These are phyloP conservation scores for Solanum chmielewskii DNA, from an alignment of 257 asterid genomes.

Conservation along the genomic window DNA sequence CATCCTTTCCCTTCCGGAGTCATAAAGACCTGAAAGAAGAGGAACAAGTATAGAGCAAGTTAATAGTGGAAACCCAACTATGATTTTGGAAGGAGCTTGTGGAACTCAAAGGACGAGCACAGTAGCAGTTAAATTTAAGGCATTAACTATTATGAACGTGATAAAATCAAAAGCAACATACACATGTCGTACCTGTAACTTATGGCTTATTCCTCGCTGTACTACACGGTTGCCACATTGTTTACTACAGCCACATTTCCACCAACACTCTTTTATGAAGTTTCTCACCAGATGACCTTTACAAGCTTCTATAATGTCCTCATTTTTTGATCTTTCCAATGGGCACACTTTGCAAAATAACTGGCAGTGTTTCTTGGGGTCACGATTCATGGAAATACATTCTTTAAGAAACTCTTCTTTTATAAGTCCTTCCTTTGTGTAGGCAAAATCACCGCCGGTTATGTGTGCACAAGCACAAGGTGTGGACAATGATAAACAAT, in stretches of 20 bases:
- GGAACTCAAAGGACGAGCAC: not conserved
- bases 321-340: conserved; percentile 57
- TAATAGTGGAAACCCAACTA: not conserved
- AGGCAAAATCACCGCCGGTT: conserved; percentile 75
- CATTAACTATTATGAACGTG: not conserved
- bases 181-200: conserved; percentile 50
- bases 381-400: conserved; percentile 65
- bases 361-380: conserved; percentile 56
- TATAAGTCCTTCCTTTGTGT: conserved; percentile 70
- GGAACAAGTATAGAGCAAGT: not conserved
- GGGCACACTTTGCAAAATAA: conserved; percentile 79
- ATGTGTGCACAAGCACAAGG: conserved; percentile 79
- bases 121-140: not conserved
- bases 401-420: conserved; percentile 66
- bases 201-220: conserved; percentile 75
- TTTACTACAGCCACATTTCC: conserved; percentile 77
- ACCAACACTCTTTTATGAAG: conserved; percentile 94
- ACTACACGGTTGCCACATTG: conserved; percentile 95
- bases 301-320: conserved; percentile 54
- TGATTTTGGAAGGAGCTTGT: not conserved
- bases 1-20: conserved; percentile 80
- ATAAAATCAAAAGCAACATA: not conserved
- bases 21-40: conserved; percentile 61
- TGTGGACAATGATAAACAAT: conserved; percentile 47
- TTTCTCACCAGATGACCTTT: conserved; percentile 81